phyloP scores from a whole-genome alignment of 2,329 filamentous ascomycete species.

The Phaeomoniella chlamydospora region DNA sequence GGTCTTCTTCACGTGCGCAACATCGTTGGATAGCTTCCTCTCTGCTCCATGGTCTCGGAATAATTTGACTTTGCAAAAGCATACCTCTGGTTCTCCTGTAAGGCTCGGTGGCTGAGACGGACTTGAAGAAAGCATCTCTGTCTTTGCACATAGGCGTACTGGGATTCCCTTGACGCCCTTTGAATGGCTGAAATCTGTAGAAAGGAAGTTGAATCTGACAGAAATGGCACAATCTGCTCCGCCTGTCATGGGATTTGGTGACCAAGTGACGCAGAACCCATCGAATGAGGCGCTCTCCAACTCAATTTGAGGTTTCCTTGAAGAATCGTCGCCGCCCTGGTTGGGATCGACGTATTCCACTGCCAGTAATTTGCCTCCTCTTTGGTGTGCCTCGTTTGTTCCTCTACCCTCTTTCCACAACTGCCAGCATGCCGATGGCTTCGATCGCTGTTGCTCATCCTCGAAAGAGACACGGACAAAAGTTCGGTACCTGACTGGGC shows the following conservation, averaged over 20 bases:
- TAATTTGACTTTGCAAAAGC: constrained; percentile 92
- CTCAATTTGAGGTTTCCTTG: constrained; percentile 49
- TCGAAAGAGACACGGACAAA: constrained; percentile 95
- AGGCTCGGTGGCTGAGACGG: constrained; percentile 11
- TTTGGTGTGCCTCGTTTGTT: constrained; percentile 87
- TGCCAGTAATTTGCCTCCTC: constrained; percentile 81
- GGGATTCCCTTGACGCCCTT: constrained; percentile 98
- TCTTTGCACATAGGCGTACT: constrained; percentile 84
- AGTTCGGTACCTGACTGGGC: constrained; percentile 65
- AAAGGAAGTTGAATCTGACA: constrained; percentile 95
- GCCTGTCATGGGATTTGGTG: constrained; percentile 49
- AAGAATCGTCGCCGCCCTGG: constrained; percentile 37
- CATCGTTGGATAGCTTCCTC: constrained; percentile 84
- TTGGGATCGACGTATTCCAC: constrained; percentile 76
- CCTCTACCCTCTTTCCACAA: constrained; percentile 93
- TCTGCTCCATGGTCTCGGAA: constrained; percentile 95
- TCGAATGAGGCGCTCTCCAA: constrained; percentile 74
- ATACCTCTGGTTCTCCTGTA: constrained; percentile 49
- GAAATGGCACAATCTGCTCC: constrained; percentile 68
- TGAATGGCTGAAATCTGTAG: constrained; percentile 96
- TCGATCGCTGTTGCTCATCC: constrained; percentile 80
- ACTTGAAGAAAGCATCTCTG: constrained; percentile 47
- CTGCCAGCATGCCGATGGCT: constrained; percentile 73
- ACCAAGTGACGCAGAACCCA: constrained; percentile 86
- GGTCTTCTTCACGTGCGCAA: constrained; percentile 87